phyloP scores from a whole-genome alignment of 2,329 filamentous ascomycete species.

The Ophiostoma ulmi region DNA sequence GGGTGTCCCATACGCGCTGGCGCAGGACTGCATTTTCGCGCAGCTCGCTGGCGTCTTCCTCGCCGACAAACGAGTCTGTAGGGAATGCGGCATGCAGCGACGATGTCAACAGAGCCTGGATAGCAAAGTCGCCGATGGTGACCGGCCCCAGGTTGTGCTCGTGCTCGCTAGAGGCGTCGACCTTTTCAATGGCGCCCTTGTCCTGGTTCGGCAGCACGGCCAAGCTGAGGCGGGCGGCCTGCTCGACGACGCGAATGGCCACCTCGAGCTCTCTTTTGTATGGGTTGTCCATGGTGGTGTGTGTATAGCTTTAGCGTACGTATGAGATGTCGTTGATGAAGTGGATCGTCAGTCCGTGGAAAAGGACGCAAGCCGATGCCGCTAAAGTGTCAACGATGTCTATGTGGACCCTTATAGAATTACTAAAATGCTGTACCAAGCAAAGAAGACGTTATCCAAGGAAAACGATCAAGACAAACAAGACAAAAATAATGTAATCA shows the following conservation, averaged over 20 bases:
- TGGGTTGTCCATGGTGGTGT: constrained; percentile 31
- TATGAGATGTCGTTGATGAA: background rate
- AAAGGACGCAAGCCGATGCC: constrained; percentile 5
- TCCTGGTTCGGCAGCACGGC: constrained; percentile 44
- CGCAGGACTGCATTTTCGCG: constrained; percentile 41
- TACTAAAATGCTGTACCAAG: background rate
- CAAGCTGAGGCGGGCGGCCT: constrained; percentile 47
- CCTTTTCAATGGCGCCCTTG: constrained; percentile 41
- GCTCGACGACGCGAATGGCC: constrained; percentile 41
- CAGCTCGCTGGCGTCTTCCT: constrained; percentile 49
- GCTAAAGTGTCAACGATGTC: background rate
- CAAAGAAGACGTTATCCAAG: background rate
- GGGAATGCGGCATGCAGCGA: constrained; percentile 50
- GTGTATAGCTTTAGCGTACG: background rate
- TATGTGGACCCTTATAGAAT: background rate
- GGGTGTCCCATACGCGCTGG: constrained; percentile 45
- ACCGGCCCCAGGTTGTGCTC: constrained; percentile 50
- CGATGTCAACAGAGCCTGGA: constrained; percentile 51
- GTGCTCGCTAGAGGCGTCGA: constrained; percentile 37
- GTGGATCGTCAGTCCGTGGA: background rate
- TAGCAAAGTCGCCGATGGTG: constrained; percentile 56
- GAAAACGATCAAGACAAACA: background rate
- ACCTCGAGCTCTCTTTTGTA: constrained; percentile 42
- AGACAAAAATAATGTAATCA: background rate
- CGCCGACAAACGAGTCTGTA: constrained; percentile 48